These are phyloP conservation scores for Novymonas esmeraldas DNA, from an alignment of 208 protist species.

Conservation along the genomic window DNA sequence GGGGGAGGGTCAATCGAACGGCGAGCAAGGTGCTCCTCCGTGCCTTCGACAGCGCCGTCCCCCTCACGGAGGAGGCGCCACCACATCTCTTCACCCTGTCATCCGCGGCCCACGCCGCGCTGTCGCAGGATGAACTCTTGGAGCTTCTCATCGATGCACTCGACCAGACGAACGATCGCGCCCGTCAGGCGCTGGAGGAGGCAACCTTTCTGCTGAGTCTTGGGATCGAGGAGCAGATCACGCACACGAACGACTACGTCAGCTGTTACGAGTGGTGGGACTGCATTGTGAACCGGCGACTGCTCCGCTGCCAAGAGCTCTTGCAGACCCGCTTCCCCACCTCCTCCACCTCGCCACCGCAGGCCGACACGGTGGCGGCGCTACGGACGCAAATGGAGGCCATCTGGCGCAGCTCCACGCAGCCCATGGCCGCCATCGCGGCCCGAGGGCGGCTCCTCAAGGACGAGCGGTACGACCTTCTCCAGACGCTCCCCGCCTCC, in stretches of 20 bases:
- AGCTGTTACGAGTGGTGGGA: constrained; percentile 71
- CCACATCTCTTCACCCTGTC: constrained; percentile 44
- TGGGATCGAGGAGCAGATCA: constrained; percentile 69
- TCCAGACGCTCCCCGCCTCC: constrained; percentile 16
- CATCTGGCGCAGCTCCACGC: constrained; percentile 28
- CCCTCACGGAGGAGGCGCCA: constrained; percentile 26
- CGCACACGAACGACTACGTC: constrained; percentile 59
- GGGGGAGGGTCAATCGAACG: constrained; percentile 42
- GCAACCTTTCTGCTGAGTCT: constrained; percentile 59
- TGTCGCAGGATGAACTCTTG: constrained; percentile 41
- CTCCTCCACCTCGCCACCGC: background rate
- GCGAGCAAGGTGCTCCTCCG: constrained; percentile 36
- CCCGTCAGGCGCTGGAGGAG: constrained; percentile 39
- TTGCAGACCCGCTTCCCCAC: constrained; percentile 22
- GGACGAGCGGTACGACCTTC: constrained; percentile 62
- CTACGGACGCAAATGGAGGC: constrained; percentile 34
- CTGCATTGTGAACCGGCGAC: constrained; percentile 41
- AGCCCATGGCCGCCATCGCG: constrained; percentile 46
- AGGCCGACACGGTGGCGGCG: background rate
- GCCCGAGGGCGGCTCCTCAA: constrained; percentile 46
- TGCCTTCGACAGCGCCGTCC: constrained; percentile 24
- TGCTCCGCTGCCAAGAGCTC: constrained; percentile 39
- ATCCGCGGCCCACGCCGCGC: constrained; percentile 20
- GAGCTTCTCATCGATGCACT: constrained; percentile 44
- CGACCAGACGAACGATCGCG: constrained; percentile 27